phyloP scores from a whole-genome alignment of 805 yeast genomes.

The Vanderwaltozyma polyspora region DNA sequence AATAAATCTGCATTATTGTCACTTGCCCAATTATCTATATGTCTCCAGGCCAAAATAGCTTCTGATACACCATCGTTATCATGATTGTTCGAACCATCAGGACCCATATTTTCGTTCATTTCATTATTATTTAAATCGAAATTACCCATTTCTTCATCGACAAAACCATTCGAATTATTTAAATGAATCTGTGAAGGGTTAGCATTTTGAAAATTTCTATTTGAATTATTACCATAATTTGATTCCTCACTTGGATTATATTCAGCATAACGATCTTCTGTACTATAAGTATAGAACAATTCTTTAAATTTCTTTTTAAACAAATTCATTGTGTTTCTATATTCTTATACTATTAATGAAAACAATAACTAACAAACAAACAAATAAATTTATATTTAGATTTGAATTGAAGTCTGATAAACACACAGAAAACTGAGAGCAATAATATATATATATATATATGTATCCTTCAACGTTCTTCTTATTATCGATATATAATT shows the following conservation, averaged over 20 bases:
- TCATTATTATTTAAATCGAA: slow-evolving; percentile 10
- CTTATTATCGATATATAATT: too few relatives aligned
- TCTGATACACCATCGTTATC: slow-evolving; percentile 62
- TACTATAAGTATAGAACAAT: slow-evolving; percentile 50
- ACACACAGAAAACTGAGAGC: too few relatives aligned
- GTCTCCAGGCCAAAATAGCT: slow-evolving; percentile 72
- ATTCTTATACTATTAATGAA: too few relatives aligned
- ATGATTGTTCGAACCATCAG: slow-evolving; percentile 9
- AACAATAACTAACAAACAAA: too few relatives aligned
- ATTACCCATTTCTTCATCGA: slow-evolving; percentile 5
- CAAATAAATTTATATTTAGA: too few relatives aligned
- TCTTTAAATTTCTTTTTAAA: slow-evolving; percentile 42
- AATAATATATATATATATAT: too few relatives aligned
- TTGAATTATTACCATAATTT: slow-evolving; percentile 6
- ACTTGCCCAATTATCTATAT: slow-evolving; percentile 74
- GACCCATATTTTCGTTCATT: slow-evolving; percentile 12
- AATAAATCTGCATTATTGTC: slow-evolving; percentile 70
- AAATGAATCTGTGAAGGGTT: slow-evolving; percentile 12
- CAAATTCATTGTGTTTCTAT: too few relatives aligned
- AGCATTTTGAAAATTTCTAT: slow-evolving; percentile 2
- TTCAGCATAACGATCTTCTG: slow-evolving; percentile 62
- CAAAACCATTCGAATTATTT: slow-evolving; percentile 4
- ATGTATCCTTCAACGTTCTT: too few relatives aligned
- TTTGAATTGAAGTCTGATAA: too few relatives aligned
- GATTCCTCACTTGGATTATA: slow-evolving; percentile 37